Percentiles rank a stretch among this genome's conserved stretches.
Evolutionary conservation across 176 grass and related monocot species (phyloP).

Genomic region (Rhynchospora breviuscula): DNA sequence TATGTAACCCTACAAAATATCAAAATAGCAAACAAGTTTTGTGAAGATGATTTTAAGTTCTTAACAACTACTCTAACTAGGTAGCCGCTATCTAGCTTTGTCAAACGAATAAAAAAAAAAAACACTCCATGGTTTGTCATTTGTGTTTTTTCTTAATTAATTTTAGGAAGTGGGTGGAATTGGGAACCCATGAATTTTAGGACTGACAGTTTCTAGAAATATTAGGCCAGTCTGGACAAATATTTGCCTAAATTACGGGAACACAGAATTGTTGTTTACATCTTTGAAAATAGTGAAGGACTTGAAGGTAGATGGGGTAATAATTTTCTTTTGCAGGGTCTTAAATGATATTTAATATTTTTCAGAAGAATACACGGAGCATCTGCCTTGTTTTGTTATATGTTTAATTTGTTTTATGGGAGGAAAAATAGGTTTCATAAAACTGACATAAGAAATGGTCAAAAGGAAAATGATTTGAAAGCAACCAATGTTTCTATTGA

Average conservation of each 20-base stretch:
- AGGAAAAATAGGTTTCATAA: neutral
- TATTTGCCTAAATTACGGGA: neutral
- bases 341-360: neutral
- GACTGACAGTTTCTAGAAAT: neutral
- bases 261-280: neutral
- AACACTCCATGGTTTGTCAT: no score
- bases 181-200: no score
- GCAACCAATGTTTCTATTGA: neutral
- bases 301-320: neutral
- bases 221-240: neutral
- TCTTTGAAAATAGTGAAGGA: neutral
- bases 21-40: neutral
- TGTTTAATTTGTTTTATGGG: neutral
- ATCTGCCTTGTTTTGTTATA: neutral
- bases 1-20: neutral
- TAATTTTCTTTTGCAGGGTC: neutral
- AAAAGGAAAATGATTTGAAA: neutral
- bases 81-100: no score
- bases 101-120: no score
- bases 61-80: no score
- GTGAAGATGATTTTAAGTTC: no score
- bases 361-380: neutral
- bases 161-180: no score
- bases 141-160: no score
- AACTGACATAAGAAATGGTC: slow-evolving; percentile 11